Base-by-base conservation (phyloP, 176 grass and related monocot species). In the Dactylis glomerata region DNA sequence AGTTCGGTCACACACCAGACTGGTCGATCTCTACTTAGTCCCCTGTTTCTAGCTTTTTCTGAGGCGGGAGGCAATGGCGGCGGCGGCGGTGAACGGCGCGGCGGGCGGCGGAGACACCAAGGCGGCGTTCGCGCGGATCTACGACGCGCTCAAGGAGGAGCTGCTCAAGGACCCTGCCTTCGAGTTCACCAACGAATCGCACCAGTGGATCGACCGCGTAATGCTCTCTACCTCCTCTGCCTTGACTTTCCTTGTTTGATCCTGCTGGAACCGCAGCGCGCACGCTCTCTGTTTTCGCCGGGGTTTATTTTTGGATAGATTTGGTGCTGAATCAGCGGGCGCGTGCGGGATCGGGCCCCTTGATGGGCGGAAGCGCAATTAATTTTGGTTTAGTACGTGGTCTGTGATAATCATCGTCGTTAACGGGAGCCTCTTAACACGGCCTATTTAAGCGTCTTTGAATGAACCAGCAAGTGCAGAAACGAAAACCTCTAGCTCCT, bases 161-260 rank as follows among this genome's bases (percentile, higher is more conserved):
- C 84, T 99, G 52, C 93, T 96, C 59, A 33, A 77, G 9, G 96
- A 96, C 79, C 86, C 97, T 59, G 86, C 90, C 81, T 99, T 99
- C 73, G 92, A 99, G 74, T 94, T 86, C 92, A 96, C 93, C 32
- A 6, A 78, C 10, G 88, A 89, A 62, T 94, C 97, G 33, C 93
- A 15, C 79, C 69, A 89, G 82, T 99, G 97, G 97, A 91, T 99
- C 89, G 89, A 96, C 19, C 69, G 85, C 81, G 85, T 87, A 87
- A 87, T 58, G 38, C 77, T 33, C 58, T 26, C 7, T 17, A 0
- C 26, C 26, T 10, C 3, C 22, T 45, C 56, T 12, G 37, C 24
- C n/a, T 1, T 23, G 5, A 10, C 55, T 69, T 56, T 45, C 67
- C 75, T 76, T 11, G 65, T 23, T 83, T 71, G n/a, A 58, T 88